Evolutionary conservation across 306 rosid species (phyloP), one percentile per base, ranked within the genome.

Genomic region (Quillaja saponaria): DNA sequence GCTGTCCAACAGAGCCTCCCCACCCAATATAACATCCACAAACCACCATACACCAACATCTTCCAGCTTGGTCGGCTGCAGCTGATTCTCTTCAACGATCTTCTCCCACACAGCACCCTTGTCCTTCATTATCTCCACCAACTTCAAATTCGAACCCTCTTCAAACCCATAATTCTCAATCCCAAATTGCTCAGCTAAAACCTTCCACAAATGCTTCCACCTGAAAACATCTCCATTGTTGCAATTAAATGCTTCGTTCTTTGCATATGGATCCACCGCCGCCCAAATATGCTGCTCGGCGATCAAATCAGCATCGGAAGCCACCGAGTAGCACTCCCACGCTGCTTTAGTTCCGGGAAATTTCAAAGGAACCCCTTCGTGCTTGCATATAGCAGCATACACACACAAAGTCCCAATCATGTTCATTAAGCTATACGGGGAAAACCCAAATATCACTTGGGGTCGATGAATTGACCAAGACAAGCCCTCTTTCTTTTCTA

Each of bases 271-370:
- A 41, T 87, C 95, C 61, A 84, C 95, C 62, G 85, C 85, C 0
- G 89, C 88, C 95, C 91, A 84, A 16, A 84, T 82, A 2, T 87
- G 91, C 55, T 87, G 95, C 81, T 87, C 95, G 2, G 91, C 95
- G 6, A 83, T 71, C 78, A 86, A 67, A 79, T 88, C 91, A 0
- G 87, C 91, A 60, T 88, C 96, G 1, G 96, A 78, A 28, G 66
- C 82, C 13, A 13, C 52, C 1, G 55, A 44, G 50, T 71, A 85
- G 45, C 52, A 14, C 20, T 82, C 86, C 91, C 91, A 85, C 6
- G 78, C 84, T 17, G 3, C 71, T 13, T 52, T 75, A 0, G 69
- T 66, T 1, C 96, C 91, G 0, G 96, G 96, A 58, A 88, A 88
- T 37, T 47, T 74, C 78, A 88, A 58, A 3, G 85, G 82, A 51